Percentiles rank a stretch among this genome's conserved stretches.
These are phyloP conservation scores for Hemisphaericaspora xylofermentans DNA, from an alignment of 1,139 yeast species.

Conservation along the genomic window DNA sequence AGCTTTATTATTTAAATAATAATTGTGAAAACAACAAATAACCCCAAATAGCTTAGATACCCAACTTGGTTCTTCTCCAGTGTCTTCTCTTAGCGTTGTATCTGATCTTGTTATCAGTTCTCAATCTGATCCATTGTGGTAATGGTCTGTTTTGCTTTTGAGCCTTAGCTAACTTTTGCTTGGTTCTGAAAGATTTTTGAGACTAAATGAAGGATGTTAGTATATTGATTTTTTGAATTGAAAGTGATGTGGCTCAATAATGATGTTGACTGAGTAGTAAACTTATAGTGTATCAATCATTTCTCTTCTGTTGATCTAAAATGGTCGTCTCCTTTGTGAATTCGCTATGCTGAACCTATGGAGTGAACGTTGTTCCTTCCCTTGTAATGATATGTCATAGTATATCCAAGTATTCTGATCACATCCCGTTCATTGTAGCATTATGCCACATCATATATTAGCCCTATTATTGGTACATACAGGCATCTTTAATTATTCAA, in stretches of 20 bases:
- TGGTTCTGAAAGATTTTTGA: conserved; percentile 95
- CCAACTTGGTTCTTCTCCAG: conserved; percentile 99
- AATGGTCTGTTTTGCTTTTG: conserved; percentile 99
- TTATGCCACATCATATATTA: too few species aligned
- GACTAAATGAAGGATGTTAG: conserved; percentile 51
- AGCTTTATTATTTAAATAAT: background rate
- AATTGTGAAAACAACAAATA: conserved; percentile 2
- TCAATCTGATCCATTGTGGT: conserved; percentile 99
- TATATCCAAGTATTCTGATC: too few species aligned
- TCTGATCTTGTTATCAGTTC: conserved; percentile 97
- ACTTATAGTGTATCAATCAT: too few species aligned
- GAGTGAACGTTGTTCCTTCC: too few species aligned
- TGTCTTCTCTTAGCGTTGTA: conserved; percentile 99
- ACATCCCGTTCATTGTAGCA: too few species aligned
- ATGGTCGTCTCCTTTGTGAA: too few species aligned
- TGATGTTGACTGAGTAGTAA: background rate
- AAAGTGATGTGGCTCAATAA: background rate
- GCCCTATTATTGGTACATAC: too few species aligned
- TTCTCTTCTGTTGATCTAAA: too few species aligned
- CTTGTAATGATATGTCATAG: too few species aligned
- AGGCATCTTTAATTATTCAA: conserved; percentile 30
- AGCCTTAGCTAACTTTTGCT: conserved; percentile 99
- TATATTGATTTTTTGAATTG: conserved; percentile 9
- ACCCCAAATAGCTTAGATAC: conserved; percentile 61
- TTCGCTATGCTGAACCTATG: too few species aligned